Conservation (phyloP, 306 rosid genomes). For the Acmispon strigosus region DNA sequence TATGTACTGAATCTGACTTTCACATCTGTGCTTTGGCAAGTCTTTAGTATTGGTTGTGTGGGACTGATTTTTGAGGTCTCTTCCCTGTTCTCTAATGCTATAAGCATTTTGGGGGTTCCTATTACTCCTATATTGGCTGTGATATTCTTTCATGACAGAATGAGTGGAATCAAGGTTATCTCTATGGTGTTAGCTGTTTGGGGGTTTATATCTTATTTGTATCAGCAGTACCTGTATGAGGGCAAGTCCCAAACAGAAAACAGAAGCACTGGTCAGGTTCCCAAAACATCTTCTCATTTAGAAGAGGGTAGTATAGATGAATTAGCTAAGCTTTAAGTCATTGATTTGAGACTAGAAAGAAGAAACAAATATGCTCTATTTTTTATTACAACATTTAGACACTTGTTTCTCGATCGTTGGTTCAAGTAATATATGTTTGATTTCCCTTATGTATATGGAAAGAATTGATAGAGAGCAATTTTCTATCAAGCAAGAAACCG, state of each 20-base stretch:
- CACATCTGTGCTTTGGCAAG: slow-evolving; percentile 22
- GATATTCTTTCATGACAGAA: slow-evolving; percentile 20
- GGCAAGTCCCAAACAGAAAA: neutral
- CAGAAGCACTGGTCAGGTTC: neutral
- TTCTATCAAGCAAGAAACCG: too few relatives aligned
- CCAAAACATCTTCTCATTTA: too few relatives aligned
- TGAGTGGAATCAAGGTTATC: slow-evolving; percentile 22
- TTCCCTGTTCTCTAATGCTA: slow-evolving; percentile 24
- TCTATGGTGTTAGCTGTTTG: slow-evolving; percentile 32
- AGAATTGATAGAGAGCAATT: too few relatives aligned
- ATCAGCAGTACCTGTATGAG: slow-evolving; percentile 31
- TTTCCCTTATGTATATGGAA: too few relatives aligned
- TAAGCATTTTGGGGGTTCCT: slow-evolving; percentile 24
- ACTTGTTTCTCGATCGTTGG: too few relatives aligned
- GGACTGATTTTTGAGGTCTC: slow-evolving; percentile 28
- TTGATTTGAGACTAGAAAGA: too few relatives aligned
- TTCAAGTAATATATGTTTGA: too few relatives aligned
- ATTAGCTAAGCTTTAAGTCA: neutral
- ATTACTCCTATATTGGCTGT: slow-evolving; percentile 30
- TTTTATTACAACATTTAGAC: too few relatives aligned
- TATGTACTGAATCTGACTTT: slow-evolving; percentile 16
- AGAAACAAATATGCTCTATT: too few relatives aligned
- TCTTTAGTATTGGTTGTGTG: slow-evolving; percentile 17
- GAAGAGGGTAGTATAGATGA: slow-evolving; percentile 1
- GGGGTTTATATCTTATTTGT: slow-evolving; percentile 25